Evolutionary conservation across 2,329 filamentous ascomycete genomes (phyloP).

Genomic region (Aspergillus oerlinghausenensis): DNA sequence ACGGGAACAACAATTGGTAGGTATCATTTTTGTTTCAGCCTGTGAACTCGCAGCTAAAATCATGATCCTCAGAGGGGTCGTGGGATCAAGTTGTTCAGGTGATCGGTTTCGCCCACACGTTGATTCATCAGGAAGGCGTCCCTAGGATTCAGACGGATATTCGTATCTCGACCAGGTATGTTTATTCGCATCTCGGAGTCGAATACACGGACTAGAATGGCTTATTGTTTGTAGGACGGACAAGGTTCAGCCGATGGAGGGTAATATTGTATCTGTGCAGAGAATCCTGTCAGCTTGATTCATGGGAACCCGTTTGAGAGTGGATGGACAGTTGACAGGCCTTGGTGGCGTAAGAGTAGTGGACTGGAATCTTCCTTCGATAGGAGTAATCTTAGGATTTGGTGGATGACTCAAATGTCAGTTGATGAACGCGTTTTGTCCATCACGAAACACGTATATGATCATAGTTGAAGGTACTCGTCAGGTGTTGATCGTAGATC

Average conservation of each 20-base stretch:
- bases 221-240: slow-evolving; percentile 56
- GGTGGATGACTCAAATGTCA: neutral
- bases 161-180: slow-evolving; percentile 68
- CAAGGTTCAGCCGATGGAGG: slow-evolving; percentile 70
- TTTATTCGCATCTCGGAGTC: neutral
- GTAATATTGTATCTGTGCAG: slow-evolving; percentile 63
- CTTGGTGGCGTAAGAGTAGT: neutral
- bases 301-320: neutral
- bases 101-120: slow-evolving; percentile 71
- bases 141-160: slow-evolving; percentile 80
- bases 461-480: neutral
- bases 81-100: slow-evolving; percentile 80
- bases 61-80: slow-evolving; percentile 60
- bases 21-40: slow-evolving; percentile 18
- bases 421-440: neutral
- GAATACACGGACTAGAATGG: neutral
- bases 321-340: neutral
- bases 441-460: neutral
- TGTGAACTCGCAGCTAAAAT: neutral
- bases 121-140: slow-evolving; percentile 69
- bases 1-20: slow-evolving; percentile 82
- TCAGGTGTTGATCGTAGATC: neutral
- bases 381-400: neutral
- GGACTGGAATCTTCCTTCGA: neutral
- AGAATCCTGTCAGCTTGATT: slow-evolving; percentile 37